Percentiles rank a stretch among this genome's conserved stretches.
Evolutionary conservation across 345 rosid genomes (phyloP).

Genomic region (Syzygium aromaticum): DNA sequence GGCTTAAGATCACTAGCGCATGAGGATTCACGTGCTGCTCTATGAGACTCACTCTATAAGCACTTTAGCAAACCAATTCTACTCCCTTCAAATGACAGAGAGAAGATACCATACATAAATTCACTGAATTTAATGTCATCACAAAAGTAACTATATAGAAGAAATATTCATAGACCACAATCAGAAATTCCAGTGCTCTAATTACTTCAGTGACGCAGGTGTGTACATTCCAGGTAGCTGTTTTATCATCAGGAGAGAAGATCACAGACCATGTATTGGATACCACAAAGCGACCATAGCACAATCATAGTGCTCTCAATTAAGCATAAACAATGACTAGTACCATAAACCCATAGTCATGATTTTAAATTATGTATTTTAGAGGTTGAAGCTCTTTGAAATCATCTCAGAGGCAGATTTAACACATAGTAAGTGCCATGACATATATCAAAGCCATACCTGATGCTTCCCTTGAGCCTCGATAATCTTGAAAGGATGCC

Average conservation of each 20-base stretch:
- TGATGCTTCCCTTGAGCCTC: not conserved
- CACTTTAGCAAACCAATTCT: not conserved
- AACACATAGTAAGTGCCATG: not conserved
- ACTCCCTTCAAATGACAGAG: not conserved
- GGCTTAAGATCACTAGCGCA: not conserved
- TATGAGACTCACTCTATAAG: not conserved
- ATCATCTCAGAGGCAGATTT: not conserved
- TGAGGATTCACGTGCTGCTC: not conserved
- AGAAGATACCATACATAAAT: not conserved
- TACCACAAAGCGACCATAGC: not conserved
- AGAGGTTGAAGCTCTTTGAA: not conserved
- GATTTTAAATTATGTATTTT: not conserved
- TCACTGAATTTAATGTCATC: not conserved
- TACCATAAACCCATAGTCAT: not conserved
- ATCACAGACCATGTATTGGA: not conserved
- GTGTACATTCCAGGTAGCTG: not conserved
- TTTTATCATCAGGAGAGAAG: not conserved
- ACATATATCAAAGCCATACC: not conserved
- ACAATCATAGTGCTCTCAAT: not conserved
- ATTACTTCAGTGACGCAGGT: not conserved
- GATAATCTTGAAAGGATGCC: not conserved
- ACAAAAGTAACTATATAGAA: not conserved
- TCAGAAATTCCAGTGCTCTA: not conserved
- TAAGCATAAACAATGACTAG: not conserved
- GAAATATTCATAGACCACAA: not conserved